These are phyloP conservation scores for Babesia caballi DNA, from an alignment of 169 alveolate genomes.

Conservation along the genomic window DNA sequence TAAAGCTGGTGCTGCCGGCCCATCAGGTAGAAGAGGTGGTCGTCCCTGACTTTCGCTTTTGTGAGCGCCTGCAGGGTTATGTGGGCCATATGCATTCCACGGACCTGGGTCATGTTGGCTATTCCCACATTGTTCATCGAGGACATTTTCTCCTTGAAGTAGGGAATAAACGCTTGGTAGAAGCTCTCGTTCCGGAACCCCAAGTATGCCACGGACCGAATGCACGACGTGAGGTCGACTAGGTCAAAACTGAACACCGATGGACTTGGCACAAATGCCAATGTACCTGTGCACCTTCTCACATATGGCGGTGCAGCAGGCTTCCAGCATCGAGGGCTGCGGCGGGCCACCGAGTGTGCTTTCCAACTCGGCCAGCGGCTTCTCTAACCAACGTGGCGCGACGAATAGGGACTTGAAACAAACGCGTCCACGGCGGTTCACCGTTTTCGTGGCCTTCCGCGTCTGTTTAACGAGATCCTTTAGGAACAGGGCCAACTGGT, in stretches of 20 bases:
- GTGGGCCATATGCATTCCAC: neutral
- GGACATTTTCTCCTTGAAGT: conserved; percentile 27
- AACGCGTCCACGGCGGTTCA: conserved; percentile 27
- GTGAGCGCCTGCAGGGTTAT: conserved; percentile 23
- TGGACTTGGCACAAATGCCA: too few species aligned
- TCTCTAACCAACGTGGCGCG: conserved; percentile 44
- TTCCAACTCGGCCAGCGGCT: conserved; percentile 15
- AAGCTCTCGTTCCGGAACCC: conserved; percentile 54
- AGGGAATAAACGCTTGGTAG: conserved; percentile 51
- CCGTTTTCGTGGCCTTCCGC: conserved; percentile 7
- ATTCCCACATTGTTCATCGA: conserved; percentile 17
- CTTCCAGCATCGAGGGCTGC: conserved; percentile 45
- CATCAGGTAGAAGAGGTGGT: conserved; percentile 49
- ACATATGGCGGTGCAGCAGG: conserved; percentile 44
- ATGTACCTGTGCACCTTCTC: conserved; percentile 54
- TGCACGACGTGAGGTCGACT: conserved; percentile 42
- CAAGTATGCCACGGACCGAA: conserved; percentile 59
- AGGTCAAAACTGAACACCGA: conserved; percentile 17
- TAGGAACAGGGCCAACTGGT: conserved; percentile 43
- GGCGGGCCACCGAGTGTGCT: conserved; percentile 4
- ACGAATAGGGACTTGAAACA: conserved; percentile 3
- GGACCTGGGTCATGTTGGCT: conserved; percentile 62
- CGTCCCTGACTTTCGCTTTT: conserved; percentile 45
- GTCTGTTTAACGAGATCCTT: conserved; percentile 65
- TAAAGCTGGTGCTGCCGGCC: conserved; percentile 57